phyloP scores from a whole-genome alignment of 1,284 basidiomycete species.

The Rhodotorula sp. region DNA sequence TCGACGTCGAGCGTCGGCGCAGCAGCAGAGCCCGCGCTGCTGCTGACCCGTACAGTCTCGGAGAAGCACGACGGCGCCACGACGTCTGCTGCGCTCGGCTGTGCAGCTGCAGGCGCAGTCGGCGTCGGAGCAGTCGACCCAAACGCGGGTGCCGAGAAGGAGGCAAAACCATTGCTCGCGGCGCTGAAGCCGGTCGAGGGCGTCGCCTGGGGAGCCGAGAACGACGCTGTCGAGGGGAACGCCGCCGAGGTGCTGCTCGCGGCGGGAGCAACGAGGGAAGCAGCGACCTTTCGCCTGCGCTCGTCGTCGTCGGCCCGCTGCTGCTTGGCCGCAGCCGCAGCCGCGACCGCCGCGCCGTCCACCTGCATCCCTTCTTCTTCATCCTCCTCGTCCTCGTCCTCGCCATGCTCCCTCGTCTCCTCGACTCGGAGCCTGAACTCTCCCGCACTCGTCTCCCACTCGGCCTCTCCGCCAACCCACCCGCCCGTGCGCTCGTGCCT shows the following conservation, averaged over 20 bases:
- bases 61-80: background rate
- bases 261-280: background rate
- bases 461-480: conserved; percentile 19
- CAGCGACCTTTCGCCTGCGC: background rate
- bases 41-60: background rate
- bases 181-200: background rate
- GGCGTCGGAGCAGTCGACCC: background rate
- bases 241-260: background rate
- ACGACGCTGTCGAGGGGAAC: conserved; percentile 8
- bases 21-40: background rate
- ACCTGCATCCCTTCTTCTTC: background rate
- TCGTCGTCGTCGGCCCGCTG: background rate
- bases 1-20: conserved; percentile 4
- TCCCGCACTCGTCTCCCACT: conserved; percentile 11
- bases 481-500: conserved; percentile 15
- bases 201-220: background rate
- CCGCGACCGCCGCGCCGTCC: background rate
- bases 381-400: conserved; percentile 2
- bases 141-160: conserved; percentile 26
- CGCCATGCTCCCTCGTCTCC: background rate
- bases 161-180: conserved; percentile 5
- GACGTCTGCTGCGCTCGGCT: background rate
- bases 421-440: conserved; percentile 19
- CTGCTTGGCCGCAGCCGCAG: background rate
- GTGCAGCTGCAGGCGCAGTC: background rate